Conservation (phyloP, 768 basidiomycete genomes). For the Lanmaoa rubissima region DNA sequence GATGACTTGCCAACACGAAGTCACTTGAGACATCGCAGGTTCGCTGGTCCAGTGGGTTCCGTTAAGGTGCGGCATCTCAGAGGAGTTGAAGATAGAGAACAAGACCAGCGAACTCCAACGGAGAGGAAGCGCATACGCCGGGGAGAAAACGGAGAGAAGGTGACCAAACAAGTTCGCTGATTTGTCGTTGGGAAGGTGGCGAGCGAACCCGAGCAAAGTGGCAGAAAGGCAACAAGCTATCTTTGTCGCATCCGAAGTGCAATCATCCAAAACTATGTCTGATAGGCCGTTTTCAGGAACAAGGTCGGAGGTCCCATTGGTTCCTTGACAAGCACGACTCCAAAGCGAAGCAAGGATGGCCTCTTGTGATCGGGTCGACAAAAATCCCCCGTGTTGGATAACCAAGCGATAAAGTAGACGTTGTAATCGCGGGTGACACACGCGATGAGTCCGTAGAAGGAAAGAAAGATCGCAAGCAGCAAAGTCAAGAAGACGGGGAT, state of each 20-base stretch:
- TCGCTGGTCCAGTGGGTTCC: not conserved
- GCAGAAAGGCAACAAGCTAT: slow-evolving; percentile 17
- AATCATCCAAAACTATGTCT: not conserved
- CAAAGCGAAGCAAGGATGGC: slow-evolving; percentile 37
- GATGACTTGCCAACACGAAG: slow-evolving; percentile 40
- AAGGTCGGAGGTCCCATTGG: not conserved
- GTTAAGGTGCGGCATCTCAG: not conserved
- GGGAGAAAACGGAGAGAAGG: slow-evolving; percentile 29
- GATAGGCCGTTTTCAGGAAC: not conserved
- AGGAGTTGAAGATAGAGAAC: slow-evolving; percentile 35
- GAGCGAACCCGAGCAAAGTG: slow-evolving; percentile 6
- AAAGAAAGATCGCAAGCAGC: slow-evolving; percentile 35
- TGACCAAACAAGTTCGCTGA: not conserved
- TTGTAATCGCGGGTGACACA: slow-evolving; percentile 37
- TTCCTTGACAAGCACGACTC: slow-evolving; percentile 28
- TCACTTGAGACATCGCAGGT: slow-evolving; percentile 3
- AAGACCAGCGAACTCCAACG: slow-evolving; percentile 46
- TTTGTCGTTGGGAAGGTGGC: not conserved
- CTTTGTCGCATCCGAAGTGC: slow-evolving; percentile 5
- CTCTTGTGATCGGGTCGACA: slow-evolving; percentile 31
- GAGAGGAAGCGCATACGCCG: slow-evolving; percentile 25
- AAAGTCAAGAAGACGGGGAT: slow-evolving; percentile 28
- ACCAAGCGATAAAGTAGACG: slow-evolving; percentile 43
- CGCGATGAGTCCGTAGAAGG: slow-evolving; percentile 33
- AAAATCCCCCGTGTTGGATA: slow-evolving; percentile 23